These are phyloP conservation scores for Erodium moschatum DNA, from an alignment of 441 rosid species.

Conservation along the genomic window DNA sequence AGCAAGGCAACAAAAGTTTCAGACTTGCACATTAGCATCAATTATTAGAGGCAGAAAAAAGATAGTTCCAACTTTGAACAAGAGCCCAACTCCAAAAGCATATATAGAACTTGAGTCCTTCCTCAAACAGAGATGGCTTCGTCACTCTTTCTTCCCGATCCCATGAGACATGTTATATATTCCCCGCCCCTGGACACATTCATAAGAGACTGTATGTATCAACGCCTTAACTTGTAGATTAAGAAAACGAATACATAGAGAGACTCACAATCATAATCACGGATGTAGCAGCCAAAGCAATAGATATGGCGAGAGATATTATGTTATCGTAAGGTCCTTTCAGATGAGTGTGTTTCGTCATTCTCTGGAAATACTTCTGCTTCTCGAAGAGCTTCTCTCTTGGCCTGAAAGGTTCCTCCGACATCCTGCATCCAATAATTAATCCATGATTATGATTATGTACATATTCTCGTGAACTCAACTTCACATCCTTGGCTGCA, in stretches of 20 bases:
- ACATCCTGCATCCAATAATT: conserved; percentile 36
- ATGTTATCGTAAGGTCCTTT: conserved; percentile 71
- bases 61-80: not conserved
- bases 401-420: conserved; percentile 48
- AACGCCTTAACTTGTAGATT: not conserved
- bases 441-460: not conserved
- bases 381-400: conserved; percentile 70
- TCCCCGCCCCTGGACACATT: conserved; percentile 57
- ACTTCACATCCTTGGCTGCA: too few relatives aligned
- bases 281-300: conserved; percentile 49
- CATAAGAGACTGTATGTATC: not conserved
- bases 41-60: not conserved
- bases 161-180: conserved; percentile 86
- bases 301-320: conserved; percentile 67
- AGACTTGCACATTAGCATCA: not conserved
- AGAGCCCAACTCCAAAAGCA: not conserved
- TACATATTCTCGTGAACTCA: not conserved
- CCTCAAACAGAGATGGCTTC: not conserved
- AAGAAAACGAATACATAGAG: not conserved
- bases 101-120: not conserved
- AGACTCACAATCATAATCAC: conserved; percentile 60
- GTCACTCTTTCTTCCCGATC: conserved; percentile 82
- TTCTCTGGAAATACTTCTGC: conserved; percentile 57
- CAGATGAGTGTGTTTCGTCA: conserved; percentile 60
- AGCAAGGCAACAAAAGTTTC: not conserved